These are phyloP conservation scores for Puccinia horiana DNA, from an alignment of 1,284 basidiomycete species.

Conservation along the genomic window DNA sequence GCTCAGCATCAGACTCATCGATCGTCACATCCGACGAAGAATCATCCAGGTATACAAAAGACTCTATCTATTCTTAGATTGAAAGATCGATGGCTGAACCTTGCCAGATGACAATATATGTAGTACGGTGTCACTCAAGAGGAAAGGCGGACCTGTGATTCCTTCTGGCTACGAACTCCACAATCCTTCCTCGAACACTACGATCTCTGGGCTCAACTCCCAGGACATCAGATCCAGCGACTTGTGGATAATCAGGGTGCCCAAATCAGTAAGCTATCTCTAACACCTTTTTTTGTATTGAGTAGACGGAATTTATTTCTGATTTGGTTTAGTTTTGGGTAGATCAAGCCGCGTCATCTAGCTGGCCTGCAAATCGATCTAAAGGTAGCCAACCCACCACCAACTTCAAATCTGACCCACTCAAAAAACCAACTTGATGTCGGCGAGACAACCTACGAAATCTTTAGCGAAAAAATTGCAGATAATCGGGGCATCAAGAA, in stretches of 20 bases:
- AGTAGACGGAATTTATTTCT: too few species aligned
- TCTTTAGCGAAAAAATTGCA: background rate
- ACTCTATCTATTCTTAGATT: too few species aligned
- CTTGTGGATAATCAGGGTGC: conserved; percentile 21
- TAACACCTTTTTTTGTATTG: background rate
- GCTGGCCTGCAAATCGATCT: conserved; percentile 7
- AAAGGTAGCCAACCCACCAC: background rate
- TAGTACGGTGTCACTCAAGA: too few species aligned
- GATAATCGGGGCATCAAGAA: too few species aligned
- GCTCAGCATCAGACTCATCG: background rate
- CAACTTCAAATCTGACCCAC: too few species aligned
- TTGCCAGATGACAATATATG: too few species aligned
- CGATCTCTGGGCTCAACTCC: background rate
- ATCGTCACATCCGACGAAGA: background rate
- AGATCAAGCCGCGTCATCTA: conserved; percentile 18
- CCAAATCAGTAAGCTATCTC: background rate
- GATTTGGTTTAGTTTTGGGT: background rate
- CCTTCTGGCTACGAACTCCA: conserved; percentile 6
- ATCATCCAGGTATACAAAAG: too few species aligned
- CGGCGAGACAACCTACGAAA: background rate
- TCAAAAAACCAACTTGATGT: background rate
- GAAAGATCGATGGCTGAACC: too few species aligned
- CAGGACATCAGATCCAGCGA: conserved; percentile 2
- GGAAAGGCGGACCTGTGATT: background rate
- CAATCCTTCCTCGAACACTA: background rate